Conservation (phyloP, 2,329 filamentous ascomycete genomes). For the Eurotiales sp. region DNA sequence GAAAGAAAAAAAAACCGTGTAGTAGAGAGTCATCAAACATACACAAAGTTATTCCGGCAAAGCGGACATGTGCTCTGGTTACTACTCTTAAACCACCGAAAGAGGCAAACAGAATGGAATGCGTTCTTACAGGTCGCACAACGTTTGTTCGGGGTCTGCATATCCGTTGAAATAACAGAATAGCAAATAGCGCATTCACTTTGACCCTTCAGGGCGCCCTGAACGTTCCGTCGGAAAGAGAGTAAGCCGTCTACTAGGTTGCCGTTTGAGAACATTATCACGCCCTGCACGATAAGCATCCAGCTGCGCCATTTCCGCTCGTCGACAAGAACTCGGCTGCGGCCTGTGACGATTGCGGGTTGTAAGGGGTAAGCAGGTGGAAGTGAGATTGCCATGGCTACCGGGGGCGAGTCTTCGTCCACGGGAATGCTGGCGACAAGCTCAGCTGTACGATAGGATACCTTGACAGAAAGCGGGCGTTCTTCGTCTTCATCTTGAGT, state of each 20-base stretch:
- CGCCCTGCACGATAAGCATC: constrained; percentile 82
- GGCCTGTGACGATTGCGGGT: constrained; percentile 68
- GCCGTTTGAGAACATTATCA: constrained; percentile 89
- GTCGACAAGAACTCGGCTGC: constrained; percentile 80
- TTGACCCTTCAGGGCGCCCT: constrained; percentile 85
- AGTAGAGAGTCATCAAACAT: constrained; percentile 33
- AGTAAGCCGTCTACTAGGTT: constrained; percentile 81
- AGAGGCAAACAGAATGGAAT: constrained; percentile 86
- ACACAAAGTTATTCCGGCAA: constrained; percentile 82
- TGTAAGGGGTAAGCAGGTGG: constrained; percentile 81
- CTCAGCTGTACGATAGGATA: constrained; percentile 68
- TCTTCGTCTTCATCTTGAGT: constrained; percentile 50
- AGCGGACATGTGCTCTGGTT: constrained; percentile 89
- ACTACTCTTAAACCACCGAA: constrained; percentile 95
- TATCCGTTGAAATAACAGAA: constrained; percentile 83
- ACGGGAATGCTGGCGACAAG: constrained; percentile 81
- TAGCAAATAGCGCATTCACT: constrained; percentile 97
- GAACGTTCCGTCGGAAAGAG: constrained; percentile 82
- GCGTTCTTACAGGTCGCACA: constrained; percentile 91
- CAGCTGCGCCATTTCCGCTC: constrained; percentile 92
- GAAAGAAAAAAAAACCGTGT: background rate
- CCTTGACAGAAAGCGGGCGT: constrained; percentile 59
- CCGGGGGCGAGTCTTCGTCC: constrained; percentile 79
- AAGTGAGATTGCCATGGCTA: constrained; percentile 75
- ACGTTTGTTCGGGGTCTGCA: constrained; percentile 84